A percentile compares a stretch with the other conserved stretches of the same genome.
These are phyloP conservation scores for Botrytis deweyae DNA, from an alignment of 2,329 filamentous ascomycete species.

Conservation along the genomic window DNA sequence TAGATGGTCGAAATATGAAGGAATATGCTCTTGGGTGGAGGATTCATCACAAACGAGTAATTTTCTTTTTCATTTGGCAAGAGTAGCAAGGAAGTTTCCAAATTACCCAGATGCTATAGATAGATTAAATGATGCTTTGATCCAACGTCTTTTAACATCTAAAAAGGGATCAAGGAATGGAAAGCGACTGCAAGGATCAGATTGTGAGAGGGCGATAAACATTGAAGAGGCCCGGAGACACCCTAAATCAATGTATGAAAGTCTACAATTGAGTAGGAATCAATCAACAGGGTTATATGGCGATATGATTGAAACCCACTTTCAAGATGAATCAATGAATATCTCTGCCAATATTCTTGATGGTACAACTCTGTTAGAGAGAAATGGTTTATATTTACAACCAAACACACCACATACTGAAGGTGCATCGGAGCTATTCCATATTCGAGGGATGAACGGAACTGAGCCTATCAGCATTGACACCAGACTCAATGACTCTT, in stretches of 20 bases:
- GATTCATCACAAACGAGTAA: not conserved
- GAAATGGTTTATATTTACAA: not conserved
- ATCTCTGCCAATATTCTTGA: not conserved
- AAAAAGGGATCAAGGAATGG: not conserved
- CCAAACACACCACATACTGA: not conserved
- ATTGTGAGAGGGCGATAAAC: not conserved
- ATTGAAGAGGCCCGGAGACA: not conserved
- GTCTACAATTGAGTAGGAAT: not conserved
- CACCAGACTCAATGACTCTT: not conserved
- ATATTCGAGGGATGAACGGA: not conserved
- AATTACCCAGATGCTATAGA: not conserved
- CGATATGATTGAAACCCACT: not conserved
- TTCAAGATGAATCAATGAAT: not conserved
- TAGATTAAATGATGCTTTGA: not conserved
- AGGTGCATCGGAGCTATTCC: not conserved
- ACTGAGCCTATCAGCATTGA: not conserved
- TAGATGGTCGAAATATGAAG: not conserved
- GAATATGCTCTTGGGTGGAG: not conserved
- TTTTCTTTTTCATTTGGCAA: conserved; percentile 10
- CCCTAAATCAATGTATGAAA: not conserved
- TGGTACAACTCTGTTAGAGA: not conserved
- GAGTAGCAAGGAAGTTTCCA: conserved; percentile 2
- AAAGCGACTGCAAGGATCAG: not conserved
- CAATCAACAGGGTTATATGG: not conserved
- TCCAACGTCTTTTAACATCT: not conserved